phyloP scores from a whole-genome alignment of 2,329 filamentous ascomycete species.

The Cordyceps militaris region DNA sequence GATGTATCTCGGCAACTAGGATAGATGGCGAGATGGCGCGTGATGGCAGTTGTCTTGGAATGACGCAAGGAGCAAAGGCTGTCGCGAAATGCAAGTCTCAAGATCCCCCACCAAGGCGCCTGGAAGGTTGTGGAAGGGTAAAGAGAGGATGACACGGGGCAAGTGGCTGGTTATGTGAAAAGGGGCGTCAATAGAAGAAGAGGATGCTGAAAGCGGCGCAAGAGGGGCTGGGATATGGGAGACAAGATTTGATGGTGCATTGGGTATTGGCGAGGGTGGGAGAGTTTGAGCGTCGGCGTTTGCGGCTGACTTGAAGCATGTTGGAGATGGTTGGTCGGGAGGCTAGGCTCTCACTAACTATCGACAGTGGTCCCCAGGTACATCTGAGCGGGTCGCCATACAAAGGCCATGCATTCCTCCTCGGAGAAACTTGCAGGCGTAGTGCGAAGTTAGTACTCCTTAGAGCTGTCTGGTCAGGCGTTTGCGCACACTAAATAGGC shows the following conservation, averaged over 20 bases:
- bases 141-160: neutral
- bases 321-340: neutral
- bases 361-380: neutral
- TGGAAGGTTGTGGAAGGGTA: constrained; percentile 7
- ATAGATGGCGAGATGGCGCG: neutral
- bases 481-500: too few relatives aligned
- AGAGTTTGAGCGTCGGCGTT: neutral
- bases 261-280: neutral
- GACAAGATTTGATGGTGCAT: neutral
- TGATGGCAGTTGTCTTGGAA: constrained; percentile 5
- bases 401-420: neutral
- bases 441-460: too few relatives aligned
- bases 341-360: neutral
- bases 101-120: neutral
- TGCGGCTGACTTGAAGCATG: neutral
- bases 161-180: neutral
- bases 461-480: too few relatives aligned
- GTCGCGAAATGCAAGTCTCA: constrained; percentile 6
- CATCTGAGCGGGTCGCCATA: neutral
- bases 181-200: neutral
- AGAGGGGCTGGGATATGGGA: neutral
- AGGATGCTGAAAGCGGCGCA: neutral
- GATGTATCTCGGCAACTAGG: neutral
- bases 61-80: constrained; percentile 11
- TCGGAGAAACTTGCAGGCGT: neutral